phyloP scores from a whole-genome alignment of 352 stramenopile genomes.

The Globisporangium cystogenes region DNA sequence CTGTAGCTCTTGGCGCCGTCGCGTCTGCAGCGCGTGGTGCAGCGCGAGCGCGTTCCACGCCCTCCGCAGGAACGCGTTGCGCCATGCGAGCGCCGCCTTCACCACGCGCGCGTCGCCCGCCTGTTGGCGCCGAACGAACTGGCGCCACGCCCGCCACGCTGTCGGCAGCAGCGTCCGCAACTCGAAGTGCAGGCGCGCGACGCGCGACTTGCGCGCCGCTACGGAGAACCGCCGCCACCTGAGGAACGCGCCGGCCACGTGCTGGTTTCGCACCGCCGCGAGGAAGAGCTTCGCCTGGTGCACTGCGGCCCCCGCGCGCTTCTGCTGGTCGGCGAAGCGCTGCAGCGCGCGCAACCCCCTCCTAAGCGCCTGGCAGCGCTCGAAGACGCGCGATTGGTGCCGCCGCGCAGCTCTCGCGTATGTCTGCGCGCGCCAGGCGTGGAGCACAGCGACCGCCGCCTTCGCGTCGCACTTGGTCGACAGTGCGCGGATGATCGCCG shows the following conservation, averaged over 20 bases:
- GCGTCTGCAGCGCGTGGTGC: not conserved
- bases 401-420: slow-evolving; percentile 5
- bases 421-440: slow-evolving; percentile 16
- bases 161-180: slow-evolving; percentile 22
- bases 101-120: slow-evolving; percentile 1
- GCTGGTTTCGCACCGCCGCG: slow-evolving; percentile 8
- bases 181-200: slow-evolving; percentile 18
- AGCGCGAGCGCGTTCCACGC: slow-evolving; percentile 21
- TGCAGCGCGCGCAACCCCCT: slow-evolving; percentile 17
- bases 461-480: slow-evolving; percentile 16
- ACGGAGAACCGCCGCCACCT: slow-evolving; percentile 18
- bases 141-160: slow-evolving; percentile 21
- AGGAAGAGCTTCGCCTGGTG: slow-evolving; percentile 22
- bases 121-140: slow-evolving; percentile 3
- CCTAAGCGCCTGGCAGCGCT: slow-evolving; percentile 15
- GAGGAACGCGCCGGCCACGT: slow-evolving; percentile 13
- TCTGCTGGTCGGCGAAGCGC: slow-evolving; percentile 6
- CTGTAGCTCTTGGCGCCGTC: not conserved
- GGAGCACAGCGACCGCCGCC: slow-evolving; percentile 10
- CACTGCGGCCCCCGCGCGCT: not conserved
- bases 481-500: slow-evolving; percentile 16
- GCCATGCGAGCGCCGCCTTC: slow-evolving; percentile 14
- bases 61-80: slow-evolving; percentile 15
- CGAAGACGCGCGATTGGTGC: slow-evolving; percentile 14
- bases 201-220: slow-evolving; percentile 17